These are phyloP conservation scores for Artomyces pyxidatus DNA, from an alignment of 768 basidiomycete species.

Conservation along the genomic window DNA sequence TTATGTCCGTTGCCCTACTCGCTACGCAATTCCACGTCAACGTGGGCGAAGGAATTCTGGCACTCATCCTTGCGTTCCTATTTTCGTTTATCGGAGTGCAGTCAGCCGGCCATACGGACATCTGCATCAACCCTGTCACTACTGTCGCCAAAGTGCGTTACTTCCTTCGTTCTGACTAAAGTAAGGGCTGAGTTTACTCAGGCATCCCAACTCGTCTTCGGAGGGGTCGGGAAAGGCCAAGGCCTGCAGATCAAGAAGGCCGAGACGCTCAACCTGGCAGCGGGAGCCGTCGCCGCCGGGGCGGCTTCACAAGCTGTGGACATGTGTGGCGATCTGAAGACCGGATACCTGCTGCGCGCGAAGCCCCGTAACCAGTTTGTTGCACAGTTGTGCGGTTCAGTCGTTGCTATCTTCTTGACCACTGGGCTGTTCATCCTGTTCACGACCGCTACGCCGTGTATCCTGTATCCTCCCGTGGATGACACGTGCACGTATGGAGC, in stretches of 20 bases:
- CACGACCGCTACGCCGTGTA: slow-evolving; percentile 54
- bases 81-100: slow-evolving; percentile 66
- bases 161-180: no score
- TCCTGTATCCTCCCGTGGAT: slow-evolving; percentile 24
- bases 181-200: slow-evolving; percentile 19
- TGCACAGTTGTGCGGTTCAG: slow-evolving; percentile 48
- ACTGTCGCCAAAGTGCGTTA: slow-evolving; percentile 43
- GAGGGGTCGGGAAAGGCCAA: slow-evolving; percentile 46
- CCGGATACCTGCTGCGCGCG: slow-evolving; percentile 56
- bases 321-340: slow-evolving; percentile 63
- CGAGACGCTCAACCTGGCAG: slow-evolving; percentile 40
- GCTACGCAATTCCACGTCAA: slow-evolving; percentile 47
- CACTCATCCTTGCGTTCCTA: slow-evolving; percentile 51
- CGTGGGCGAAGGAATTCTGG: slow-evolving; percentile 48
- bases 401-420: slow-evolving; percentile 53
- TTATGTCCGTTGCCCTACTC: slow-evolving; percentile 46
- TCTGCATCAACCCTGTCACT: slow-evolving; percentile 55
- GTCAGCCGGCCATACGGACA: slow-evolving; percentile 48
- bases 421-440: slow-evolving; percentile 54
- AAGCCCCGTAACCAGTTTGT: slow-evolving; percentile 58
- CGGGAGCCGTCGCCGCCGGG: slow-evolving; percentile 45
- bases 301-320: slow-evolving; percentile 53
- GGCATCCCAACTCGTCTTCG: slow-evolving; percentile 54
- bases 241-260: slow-evolving; percentile 26
- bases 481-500: slow-evolving; percentile 46